Evolutionary conservation across 257 asterid species (phyloP).

Genomic region (Fraxinus cuspidata): DNA sequence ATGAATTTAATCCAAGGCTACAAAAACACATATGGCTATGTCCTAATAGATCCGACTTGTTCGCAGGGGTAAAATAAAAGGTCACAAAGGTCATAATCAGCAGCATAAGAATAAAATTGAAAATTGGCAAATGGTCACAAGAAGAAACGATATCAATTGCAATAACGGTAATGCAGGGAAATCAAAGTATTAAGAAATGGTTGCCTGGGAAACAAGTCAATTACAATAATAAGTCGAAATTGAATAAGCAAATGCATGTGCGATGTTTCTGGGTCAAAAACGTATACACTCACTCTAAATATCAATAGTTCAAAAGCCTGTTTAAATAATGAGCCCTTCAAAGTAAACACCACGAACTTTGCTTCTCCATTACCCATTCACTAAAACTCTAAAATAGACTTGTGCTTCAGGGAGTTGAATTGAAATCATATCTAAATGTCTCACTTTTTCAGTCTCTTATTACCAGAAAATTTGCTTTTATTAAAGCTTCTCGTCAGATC

Average conservation of each 20-base stretch:
- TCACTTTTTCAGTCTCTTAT: conserved; percentile 54
- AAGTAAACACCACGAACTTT: not conserved
- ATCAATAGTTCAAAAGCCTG: not conserved
- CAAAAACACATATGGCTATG: no score
- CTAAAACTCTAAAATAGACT: no score
- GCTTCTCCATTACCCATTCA: no score
- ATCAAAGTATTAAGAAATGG: not conserved
- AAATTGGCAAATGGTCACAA: not conserved
- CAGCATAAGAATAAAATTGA: not conserved
- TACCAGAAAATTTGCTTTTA: conserved; percentile 40
- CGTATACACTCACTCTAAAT: not conserved
- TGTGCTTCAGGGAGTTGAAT: not conserved
- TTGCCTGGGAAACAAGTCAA: not conserved
- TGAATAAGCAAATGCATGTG: not conserved
- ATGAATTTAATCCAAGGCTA: no score
- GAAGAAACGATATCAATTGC: not conserved
- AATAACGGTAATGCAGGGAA: not conserved
- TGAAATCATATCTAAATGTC: not conserved
- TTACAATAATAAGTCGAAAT: not conserved
- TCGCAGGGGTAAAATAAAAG: no score
- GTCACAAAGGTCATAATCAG: no score
- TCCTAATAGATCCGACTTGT: no score
- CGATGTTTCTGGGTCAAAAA: not conserved
- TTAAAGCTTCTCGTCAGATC: conserved; percentile 45
- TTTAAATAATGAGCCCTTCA: not conserved